phyloP scores from a whole-genome alignment of 2,329 filamentous ascomycete genomes.

The Cordyceps pruinosa region DNA sequence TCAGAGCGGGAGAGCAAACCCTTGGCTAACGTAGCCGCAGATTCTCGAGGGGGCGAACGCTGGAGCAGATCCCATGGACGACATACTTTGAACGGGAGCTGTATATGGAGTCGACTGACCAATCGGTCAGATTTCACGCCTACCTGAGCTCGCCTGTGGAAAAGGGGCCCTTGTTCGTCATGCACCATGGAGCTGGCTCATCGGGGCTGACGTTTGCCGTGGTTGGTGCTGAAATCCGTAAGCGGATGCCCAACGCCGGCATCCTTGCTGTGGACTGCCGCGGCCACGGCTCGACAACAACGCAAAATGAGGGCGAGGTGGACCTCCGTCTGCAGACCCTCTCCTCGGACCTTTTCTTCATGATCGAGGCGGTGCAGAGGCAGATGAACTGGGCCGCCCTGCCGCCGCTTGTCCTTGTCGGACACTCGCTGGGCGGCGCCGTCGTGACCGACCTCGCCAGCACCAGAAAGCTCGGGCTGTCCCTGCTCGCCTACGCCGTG shows the following conservation, averaged over 20 bases:
- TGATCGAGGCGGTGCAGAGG: slow-evolving; percentile 59
- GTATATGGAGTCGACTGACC: slow-evolving; percentile 50
- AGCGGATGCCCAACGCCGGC: slow-evolving; percentile 70
- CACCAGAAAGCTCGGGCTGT: slow-evolving; percentile 54
- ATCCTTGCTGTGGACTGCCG: slow-evolving; percentile 81
- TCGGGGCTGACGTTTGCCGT: slow-evolving; percentile 88
- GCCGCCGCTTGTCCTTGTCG: slow-evolving; percentile 74
- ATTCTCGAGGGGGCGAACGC: slow-evolving; percentile 43
- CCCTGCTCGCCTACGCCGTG: slow-evolving; percentile 78
- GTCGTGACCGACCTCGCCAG: slow-evolving; percentile 80
- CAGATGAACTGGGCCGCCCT: slow-evolving; percentile 67
- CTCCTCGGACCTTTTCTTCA: slow-evolving; percentile 61
- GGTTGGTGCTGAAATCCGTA: slow-evolving; percentile 69
- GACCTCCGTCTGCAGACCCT: slow-evolving; percentile 71
- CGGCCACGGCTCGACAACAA: slow-evolving; percentile 71
- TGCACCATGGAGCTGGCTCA: slow-evolving; percentile 91
- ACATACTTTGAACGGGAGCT: slow-evolving; percentile 87
- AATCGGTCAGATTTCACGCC: slow-evolving; percentile 64
- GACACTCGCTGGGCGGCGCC: slow-evolving; percentile 88
- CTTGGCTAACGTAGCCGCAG: slow-evolving; percentile 24
- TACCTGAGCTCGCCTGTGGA: slow-evolving; percentile 78
- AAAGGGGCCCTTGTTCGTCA: slow-evolving; percentile 77
- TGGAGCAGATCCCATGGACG: slow-evolving; percentile 73
- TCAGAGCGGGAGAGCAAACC: not conserved
- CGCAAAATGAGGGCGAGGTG: slow-evolving; percentile 32